Evolutionary conservation across 371 early-diverging fungal genomes (phyloP).

Genomic region (Pancytospora philotis): DNA sequence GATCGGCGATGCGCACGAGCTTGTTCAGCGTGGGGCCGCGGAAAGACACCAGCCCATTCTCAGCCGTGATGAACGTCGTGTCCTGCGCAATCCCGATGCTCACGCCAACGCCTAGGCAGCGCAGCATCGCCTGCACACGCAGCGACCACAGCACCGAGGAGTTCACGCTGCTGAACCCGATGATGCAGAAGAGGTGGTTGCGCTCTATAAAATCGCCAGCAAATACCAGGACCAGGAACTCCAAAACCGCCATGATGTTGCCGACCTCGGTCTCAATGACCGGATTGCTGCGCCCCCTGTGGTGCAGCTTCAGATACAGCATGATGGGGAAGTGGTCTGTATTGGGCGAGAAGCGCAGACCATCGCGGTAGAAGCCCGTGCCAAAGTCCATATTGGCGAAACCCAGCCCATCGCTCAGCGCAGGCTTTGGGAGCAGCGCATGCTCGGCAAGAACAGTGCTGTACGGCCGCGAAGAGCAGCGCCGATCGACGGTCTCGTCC

Average conservation of each 20-base stretch:
- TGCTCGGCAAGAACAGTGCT: too few species aligned
- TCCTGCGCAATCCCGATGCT: slow-evolving; percentile 30
- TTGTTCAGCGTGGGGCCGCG: slow-evolving; percentile 29
- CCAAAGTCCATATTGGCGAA: background rate
- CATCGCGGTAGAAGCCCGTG: background rate
- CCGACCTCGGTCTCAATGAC: background rate
- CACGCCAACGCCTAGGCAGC: slow-evolving; percentile 9
- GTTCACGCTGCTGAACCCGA: slow-evolving; percentile 14
- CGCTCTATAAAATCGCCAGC: slow-evolving; percentile 13
- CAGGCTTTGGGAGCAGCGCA: too few species aligned
- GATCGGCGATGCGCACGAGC: slow-evolving; percentile 11
- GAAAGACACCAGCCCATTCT: background rate
- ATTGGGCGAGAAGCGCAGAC: slow-evolving; percentile 1
- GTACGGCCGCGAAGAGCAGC: too few species aligned
- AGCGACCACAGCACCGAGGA: slow-evolving; percentile 12
- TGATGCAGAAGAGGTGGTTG: background rate
- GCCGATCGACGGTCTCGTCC: too few species aligned
- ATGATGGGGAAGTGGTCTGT: slow-evolving; percentile 9
- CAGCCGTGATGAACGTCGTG: slow-evolving; percentile 9
- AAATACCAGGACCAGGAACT: slow-evolving; percentile 1
- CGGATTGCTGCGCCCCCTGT: background rate
- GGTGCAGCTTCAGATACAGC: slow-evolving; percentile 2
- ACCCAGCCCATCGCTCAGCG: background rate
- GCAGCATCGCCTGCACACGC: slow-evolving; percentile 13
- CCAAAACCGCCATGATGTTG: slow-evolving; percentile 22